A percentile compares a stretch with the other conserved stretches of the same genome.
Evolutionary conservation across 2,329 filamentous ascomycete species (phyloP).

Genomic region (Aspergillus flavus): DNA sequence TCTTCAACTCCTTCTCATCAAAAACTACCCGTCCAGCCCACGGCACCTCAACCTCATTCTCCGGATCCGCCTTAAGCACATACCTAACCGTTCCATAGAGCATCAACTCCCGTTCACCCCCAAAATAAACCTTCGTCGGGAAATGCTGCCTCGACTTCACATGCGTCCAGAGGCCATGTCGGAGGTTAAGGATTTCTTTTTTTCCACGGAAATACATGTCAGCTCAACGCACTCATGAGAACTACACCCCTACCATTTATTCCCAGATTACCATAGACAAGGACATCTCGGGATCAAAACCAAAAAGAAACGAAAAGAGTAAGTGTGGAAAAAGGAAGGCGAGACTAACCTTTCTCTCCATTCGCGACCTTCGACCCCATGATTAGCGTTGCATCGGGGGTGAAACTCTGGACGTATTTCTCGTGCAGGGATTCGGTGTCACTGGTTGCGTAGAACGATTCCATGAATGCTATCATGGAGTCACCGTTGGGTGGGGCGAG

Average conservation of each 20-base stretch:
- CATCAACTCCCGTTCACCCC: constrained; percentile 39
- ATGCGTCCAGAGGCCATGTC: constrained; percentile 41
- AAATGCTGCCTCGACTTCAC: constrained; percentile 37
- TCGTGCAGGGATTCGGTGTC: constrained; percentile 39
- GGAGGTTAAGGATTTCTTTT: constrained; percentile 37
- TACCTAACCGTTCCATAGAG: constrained; percentile 41
- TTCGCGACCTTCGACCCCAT: constrained; percentile 41
- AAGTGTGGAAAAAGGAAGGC: no score
- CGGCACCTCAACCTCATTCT: constrained; percentile 37
- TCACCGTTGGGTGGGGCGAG: constrained; percentile 28
- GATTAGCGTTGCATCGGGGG: constrained; percentile 38
- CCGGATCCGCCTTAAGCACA: constrained; percentile 32
- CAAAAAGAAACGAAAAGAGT: no score
- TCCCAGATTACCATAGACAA: no score
- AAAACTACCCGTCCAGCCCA: constrained; percentile 43
- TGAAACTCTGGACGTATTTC: constrained; percentile 39
- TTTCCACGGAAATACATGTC: no score
- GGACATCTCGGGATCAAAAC: no score
- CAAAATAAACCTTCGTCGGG: constrained; percentile 35
- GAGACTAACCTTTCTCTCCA: constrained; percentile 32
- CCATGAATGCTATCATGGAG: constrained; percentile 35
- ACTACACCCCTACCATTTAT: no score
- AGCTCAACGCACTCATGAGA: no score
- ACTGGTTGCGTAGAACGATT: constrained; percentile 40
- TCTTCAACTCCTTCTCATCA: constrained; percentile 32